Evolutionary conservation across 257 asterid species (phyloP).

Genomic region (Eucommia ulmoides): DNA sequence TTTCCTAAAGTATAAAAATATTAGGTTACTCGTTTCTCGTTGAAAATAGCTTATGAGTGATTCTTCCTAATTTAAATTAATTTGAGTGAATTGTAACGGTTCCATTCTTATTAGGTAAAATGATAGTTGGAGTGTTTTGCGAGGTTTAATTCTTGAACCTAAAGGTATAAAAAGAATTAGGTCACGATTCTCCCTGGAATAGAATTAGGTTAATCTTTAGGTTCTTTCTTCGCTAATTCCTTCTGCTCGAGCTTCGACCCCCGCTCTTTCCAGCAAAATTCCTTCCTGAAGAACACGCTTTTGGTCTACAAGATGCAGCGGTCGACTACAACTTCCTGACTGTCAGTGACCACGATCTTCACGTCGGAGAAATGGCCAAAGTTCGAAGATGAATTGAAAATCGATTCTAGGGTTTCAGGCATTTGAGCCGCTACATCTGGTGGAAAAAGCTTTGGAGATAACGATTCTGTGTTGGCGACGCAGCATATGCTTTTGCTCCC

Average conservation of each 20-base stretch:
- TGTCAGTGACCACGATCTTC: constrained; percentile 35
- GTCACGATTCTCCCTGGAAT: too few relatives aligned
- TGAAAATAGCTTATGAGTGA: too few relatives aligned
- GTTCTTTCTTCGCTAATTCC: constrained; percentile 75
- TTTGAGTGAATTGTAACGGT: too few relatives aligned
- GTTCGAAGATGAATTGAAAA: constrained; percentile 40
- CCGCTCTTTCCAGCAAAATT: constrained; percentile 31
- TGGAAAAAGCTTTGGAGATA: constrained; percentile 16
- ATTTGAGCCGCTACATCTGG: constrained; percentile 43
- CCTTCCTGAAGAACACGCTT: constrained; percentile 51
- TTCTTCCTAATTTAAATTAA: too few relatives aligned
- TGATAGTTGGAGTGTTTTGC: too few relatives aligned
- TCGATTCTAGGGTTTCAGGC: constrained; percentile 55
- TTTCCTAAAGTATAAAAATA: too few relatives aligned
- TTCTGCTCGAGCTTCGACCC: constrained; percentile 37
- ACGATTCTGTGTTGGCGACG: constrained; percentile 26
- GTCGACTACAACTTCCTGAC: constrained; percentile 73
- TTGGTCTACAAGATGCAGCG: constrained; percentile 73
- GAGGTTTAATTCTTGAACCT: too few relatives aligned
- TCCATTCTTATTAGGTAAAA: too few relatives aligned
- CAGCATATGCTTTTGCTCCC: constrained; percentile 66
- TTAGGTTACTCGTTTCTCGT: too few relatives aligned
- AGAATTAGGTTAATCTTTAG: too few relatives aligned
- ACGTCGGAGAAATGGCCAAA: constrained; percentile 77
- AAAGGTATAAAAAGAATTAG: too few relatives aligned